Evolutionary conservation across 2,329 filamentous ascomycete species (phyloP), one percentile per base, ranked within the genome.

Genomic region (Coniochaeta ligniaria): DNA sequence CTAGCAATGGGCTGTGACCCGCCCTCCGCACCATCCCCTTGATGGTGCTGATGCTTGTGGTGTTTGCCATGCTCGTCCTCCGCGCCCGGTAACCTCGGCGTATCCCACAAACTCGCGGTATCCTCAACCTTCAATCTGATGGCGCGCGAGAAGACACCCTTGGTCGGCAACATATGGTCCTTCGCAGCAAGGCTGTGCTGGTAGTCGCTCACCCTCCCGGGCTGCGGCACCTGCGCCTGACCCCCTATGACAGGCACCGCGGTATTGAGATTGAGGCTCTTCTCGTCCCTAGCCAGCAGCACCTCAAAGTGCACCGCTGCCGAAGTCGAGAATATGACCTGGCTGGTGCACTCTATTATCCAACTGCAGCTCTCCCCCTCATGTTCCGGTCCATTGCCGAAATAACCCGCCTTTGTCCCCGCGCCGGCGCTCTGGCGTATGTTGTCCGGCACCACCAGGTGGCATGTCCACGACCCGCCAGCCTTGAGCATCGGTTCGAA

Each of bases 401-500:
- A 83, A 59, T 76, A 72, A 17, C 77, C 76, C 17, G 77, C 76
- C 61, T 75, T 70, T 58, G 73, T 67, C 43, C 80, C 76, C 38
- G 73, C 74, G 58, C 80, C 80, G 50, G 88, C 88, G 20, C 78
- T 83, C 70, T 88, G 84, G 56, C 91, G 83, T 62, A 95, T 88
- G 64, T 88, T 79, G 60, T 94, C 88, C 0, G 94, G 94, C 0
- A 99, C 87, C 6, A 85, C 80, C 64, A 99, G 82, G 69, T 87
- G 85, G 61, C 91, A 90, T 67, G 87, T 85, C 90, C 93, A 99
- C 54, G 83, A 86, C 7, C 92, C 93, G 33, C 93, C 95, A 9
- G 95, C 93, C 79, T 98, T 98, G 71, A 99, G 83, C 79, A 96
- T 94, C 55, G 95, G 94, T 75, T 99, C 95, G 70, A 95, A 99